These are phyloP conservation scores for Phytophthora quininea DNA, from an alignment of 352 stramenopile species.

Conservation along the genomic window DNA sequence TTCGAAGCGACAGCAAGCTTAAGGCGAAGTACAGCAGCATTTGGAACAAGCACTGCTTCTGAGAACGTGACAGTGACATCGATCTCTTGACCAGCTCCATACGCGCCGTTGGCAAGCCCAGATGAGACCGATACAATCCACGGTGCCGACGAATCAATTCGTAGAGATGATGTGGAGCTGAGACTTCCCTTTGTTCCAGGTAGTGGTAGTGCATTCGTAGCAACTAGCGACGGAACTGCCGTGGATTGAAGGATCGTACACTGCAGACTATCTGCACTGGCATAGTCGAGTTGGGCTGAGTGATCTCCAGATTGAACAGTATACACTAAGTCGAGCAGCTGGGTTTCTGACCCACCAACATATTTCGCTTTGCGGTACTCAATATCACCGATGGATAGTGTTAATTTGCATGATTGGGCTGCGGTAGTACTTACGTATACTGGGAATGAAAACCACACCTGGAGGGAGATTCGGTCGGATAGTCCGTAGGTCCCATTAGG, in stretches of 20 bases:
- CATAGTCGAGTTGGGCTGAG: conserved; percentile 55
- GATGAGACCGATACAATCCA: conserved; percentile 58
- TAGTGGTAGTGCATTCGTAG: conserved; percentile 44
- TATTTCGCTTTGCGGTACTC: conserved; percentile 47
- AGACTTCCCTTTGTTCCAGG: conserved; percentile 56
- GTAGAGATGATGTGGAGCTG: conserved; percentile 36
- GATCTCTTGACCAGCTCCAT: conserved; percentile 63
- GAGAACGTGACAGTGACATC: conserved; percentile 65
- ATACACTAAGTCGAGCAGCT: conserved; percentile 63
- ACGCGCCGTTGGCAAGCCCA: conserved; percentile 49
- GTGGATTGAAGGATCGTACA: conserved; percentile 63
- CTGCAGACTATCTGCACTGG: conserved; percentile 40
- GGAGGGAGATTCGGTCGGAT: conserved; percentile 42
- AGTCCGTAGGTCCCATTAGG: conserved; percentile 59
- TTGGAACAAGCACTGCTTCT: conserved; percentile 40
- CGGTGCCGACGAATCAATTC: conserved; percentile 50
- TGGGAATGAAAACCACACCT: conserved; percentile 58
- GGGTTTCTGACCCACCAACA: conserved; percentile 52
- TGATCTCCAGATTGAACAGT: conserved; percentile 52
- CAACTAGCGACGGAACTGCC: conserved; percentile 42
- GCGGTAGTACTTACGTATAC: conserved; percentile 40
- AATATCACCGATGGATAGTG: conserved; percentile 46
- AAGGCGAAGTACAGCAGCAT: conserved; percentile 32
- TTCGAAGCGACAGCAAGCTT: conserved; percentile 53
- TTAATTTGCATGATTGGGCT: conserved; percentile 40